Base-by-base conservation (phyloP, 1,284 basidiomycete genomes). In the Pseudozyma pruni region DNA sequence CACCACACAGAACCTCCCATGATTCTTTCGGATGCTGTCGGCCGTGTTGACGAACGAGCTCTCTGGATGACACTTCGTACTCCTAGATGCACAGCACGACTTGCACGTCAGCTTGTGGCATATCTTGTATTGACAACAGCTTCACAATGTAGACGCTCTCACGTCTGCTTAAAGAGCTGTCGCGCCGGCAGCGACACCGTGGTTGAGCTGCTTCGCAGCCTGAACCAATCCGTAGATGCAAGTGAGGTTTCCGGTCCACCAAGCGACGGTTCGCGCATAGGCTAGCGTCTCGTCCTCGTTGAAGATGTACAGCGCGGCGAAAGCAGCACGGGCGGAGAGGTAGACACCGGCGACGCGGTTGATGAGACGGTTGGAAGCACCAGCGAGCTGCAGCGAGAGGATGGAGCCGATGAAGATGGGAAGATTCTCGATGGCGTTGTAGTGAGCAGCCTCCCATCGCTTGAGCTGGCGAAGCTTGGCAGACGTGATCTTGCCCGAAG, bases 371-470 rank as follows among this genome's bases (percentile, higher is more conserved):
- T 72, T 72, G 20, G 69, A 44, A 23, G 55, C 69, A 40, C 62
- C 58, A 4, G 69, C 58, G 19, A 72, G 31, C 27, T 72, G 69
- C 3, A 72, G 69, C 32, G 69, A 72, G n/a, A 72, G 46, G 25
- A 72, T 61, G 48, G 69, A 37, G 20, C 57, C 69, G 34, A 72
- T 23, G 34, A 72, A 72, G 48, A 72, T 45, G 40, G 69, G 62
- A 7, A 72, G 51, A 50, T 56, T 60, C 35, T 67, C 69, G 20
- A 72, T 39, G 17, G 69, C 57, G 32, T 72, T 72, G 69, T 72
- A 72, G 55, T 72, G 69, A 37, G 69, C 69, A 14, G 69, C 69
- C 45, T 72, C 54, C 69, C 69, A 72, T 29, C 69, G 62, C 46
- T 61, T 61, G 35, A 72, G 59, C 31, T 62, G 50, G n/a, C 54